Evolutionary conservation across 108 stramenopile genomes (phyloP).

Genomic region (Aurantiochytrium sp.): DNA sequence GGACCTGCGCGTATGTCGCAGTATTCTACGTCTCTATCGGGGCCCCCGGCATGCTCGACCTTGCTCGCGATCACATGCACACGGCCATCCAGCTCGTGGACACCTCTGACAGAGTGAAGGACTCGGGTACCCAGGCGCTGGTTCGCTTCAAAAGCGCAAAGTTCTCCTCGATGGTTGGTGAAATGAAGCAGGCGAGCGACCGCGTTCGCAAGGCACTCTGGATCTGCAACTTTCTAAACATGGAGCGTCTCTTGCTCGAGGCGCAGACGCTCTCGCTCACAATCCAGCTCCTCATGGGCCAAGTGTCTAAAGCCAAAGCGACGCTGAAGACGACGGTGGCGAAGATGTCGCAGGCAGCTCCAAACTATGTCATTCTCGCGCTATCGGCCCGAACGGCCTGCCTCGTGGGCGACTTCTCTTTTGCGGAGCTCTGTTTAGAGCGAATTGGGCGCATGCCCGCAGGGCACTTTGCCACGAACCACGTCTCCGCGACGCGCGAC

Average conservation of each 20-base stretch:
- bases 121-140: not conserved
- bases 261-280: not conserved
- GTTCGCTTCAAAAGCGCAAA: not conserved
- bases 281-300: not conserved
- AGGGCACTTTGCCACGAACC: not conserved
- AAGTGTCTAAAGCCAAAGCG: not conserved
- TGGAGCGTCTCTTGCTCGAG: not conserved
- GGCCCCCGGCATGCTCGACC: not conserved
- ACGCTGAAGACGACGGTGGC: not conserved
- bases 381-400: not conserved
- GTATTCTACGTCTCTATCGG: not conserved
- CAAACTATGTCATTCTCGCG: constrained; percentile 18
- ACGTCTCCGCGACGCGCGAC: not conserved
- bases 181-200: constrained; percentile 19
- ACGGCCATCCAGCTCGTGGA: not conserved
- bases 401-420: not conserved
- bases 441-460: not conserved
- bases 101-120: not conserved
- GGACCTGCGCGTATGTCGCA: not conserved
- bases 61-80: not conserved
- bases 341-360: not conserved
- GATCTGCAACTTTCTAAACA: constrained; percentile 9
- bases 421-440: not conserved
- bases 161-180: not conserved
- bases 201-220: not conserved